These are phyloP conservation scores for Botrytis byssoidea DNA, from an alignment of 2,329 filamentous ascomycete genomes.

Conservation along the genomic window DNA sequence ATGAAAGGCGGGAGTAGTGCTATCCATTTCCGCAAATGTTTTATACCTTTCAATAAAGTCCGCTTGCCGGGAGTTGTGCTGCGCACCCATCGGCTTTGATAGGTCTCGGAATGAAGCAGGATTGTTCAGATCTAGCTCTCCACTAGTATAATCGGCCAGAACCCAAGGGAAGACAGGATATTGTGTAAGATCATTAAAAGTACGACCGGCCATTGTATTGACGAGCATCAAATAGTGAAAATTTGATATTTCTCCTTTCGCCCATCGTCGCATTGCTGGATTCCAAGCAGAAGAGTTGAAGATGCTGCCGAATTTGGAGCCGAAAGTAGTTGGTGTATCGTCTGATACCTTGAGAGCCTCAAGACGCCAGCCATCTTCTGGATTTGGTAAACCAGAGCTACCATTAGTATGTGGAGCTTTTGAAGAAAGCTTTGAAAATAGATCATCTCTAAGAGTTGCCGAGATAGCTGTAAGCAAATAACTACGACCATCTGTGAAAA, in stretches of 20 bases:
- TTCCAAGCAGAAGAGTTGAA: slow-evolving; percentile 83
- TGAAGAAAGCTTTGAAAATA: slow-evolving; percentile 71
- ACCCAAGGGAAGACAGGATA: slow-evolving; percentile 99
- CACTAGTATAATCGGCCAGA: slow-evolving; percentile 90
- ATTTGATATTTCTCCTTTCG: slow-evolving; percentile 93
- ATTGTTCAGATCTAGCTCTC: slow-evolving; percentile 83
- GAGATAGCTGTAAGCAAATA: slow-evolving; percentile 87
- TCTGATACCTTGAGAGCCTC: slow-evolving; percentile 74
- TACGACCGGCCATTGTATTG: slow-evolving; percentile 94
- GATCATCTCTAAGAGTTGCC: slow-evolving; percentile 69
- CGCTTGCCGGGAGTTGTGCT: slow-evolving; percentile 70
- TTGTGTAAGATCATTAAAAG: slow-evolving; percentile 96
- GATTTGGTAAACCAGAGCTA: slow-evolving; percentile 66
- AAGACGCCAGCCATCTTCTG: slow-evolving; percentile 88
- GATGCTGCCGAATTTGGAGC: slow-evolving; percentile 86
- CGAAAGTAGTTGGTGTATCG: slow-evolving; percentile 62
- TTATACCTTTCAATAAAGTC: slow-evolving; percentile 83
- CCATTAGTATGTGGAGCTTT: slow-evolving; percentile 80
- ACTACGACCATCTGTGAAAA: slow-evolving; percentile 94
- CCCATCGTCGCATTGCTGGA: slow-evolving; percentile 84
- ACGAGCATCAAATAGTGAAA: slow-evolving; percentile 99
- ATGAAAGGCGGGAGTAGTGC: slow-evolving; percentile 76
- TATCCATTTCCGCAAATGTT: slow-evolving; percentile 86
- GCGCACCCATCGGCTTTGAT: slow-evolving; percentile 94
- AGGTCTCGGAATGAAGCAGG: slow-evolving; percentile 86